Evolutionary conservation across 2,329 filamentous ascomycete species (phyloP).

Genomic region (Diaporthe nobilis): DNA sequence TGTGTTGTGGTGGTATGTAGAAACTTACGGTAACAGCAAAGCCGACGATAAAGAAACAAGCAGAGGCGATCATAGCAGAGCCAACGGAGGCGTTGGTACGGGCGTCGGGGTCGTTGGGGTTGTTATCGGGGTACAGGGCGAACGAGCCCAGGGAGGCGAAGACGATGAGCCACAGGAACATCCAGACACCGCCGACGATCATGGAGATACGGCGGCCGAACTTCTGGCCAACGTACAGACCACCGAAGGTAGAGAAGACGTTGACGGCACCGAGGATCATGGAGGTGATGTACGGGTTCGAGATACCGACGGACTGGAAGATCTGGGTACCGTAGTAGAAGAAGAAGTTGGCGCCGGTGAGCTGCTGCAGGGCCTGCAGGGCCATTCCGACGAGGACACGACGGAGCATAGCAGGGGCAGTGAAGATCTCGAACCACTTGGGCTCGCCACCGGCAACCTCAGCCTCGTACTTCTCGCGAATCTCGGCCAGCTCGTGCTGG

Average conservation of each 20-base stretch:
- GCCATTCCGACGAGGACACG: conserved; percentile 74
- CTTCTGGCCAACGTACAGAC: conserved; percentile 77
- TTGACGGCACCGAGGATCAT: conserved; percentile 79
- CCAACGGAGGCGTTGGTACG: conserved; percentile 60
- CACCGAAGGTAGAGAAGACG: conserved; percentile 75
- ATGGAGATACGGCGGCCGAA: conserved; percentile 78
- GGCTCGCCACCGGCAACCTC: conserved; percentile 41
- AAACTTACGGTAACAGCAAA: conserved; percentile 64
- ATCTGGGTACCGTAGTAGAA: conserved; percentile 77
- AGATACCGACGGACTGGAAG: conserved; percentile 76
- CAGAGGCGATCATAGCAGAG: conserved; percentile 79
- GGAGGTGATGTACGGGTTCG: conserved; percentile 76
- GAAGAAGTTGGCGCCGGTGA: conserved; percentile 68
- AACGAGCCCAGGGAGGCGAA: conserved; percentile 71
- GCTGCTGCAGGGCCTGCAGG: conserved; percentile 78
- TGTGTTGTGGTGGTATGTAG: not conserved
- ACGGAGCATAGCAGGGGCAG: conserved; percentile 71
- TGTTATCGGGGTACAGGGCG: conserved; percentile 46
- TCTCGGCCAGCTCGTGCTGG: conserved; percentile 40
- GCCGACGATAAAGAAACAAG: conserved; percentile 81
- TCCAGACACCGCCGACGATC: conserved; percentile 77
- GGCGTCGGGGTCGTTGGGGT: conserved; percentile 56
- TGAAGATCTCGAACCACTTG: conserved; percentile 43
- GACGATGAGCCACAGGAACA: conserved; percentile 74
- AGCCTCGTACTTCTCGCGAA: conserved; percentile 41